phyloP scores from a whole-genome alignment of 371 early-diverging fungal species.

The Amoeboaphelidium protococcarum region DNA sequence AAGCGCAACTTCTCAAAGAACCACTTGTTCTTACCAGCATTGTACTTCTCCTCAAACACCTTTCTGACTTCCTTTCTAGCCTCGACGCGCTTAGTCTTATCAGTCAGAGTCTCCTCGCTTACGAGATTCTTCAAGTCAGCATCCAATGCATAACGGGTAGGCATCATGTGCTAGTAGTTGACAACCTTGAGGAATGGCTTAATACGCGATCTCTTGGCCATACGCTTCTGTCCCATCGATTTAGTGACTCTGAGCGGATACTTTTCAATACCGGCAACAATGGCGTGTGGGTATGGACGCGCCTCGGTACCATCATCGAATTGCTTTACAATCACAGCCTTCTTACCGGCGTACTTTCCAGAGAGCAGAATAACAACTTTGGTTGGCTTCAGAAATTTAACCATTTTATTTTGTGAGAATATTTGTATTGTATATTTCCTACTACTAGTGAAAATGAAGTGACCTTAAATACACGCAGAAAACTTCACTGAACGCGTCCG shows the following conservation, averaged over 20 bases:
- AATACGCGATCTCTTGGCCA: slow-evolving; percentile 79
- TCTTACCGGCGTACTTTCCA: slow-evolving; percentile 94
- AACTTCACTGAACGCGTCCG: too few relatives aligned
- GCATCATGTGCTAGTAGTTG: slow-evolving; percentile 98
- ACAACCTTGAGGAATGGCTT: slow-evolving; percentile 94
- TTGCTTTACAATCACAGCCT: slow-evolving; percentile 87
- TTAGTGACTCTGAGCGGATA: slow-evolving; percentile 86
- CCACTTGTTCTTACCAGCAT: slow-evolving; percentile 96
- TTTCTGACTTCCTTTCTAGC: slow-evolving; percentile 80
- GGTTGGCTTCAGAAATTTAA: slow-evolving; percentile 1
- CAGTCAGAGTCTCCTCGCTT: slow-evolving; percentile 65
- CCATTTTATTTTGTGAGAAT: too few relatives aligned
- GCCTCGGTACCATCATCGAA: slow-evolving; percentile 31
- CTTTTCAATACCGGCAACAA: slow-evolving; percentile 87
- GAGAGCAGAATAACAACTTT: slow-evolving; percentile 89
- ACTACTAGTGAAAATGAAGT: too few relatives aligned
- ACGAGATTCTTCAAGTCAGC: slow-evolving; percentile 49
- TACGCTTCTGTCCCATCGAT: slow-evolving; percentile 73
- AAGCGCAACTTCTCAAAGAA: slow-evolving; percentile 97
- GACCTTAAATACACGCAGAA: too few relatives aligned
- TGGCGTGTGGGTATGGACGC: slow-evolving; percentile 84
- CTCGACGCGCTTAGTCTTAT: slow-evolving; percentile 63
- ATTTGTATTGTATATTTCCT: too few relatives aligned
- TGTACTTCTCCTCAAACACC: slow-evolving; percentile 75
- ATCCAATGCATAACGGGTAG: slow-evolving; percentile 48